Percentiles rank a stretch among this genome's conserved stretches.
Conservation (phyloP, 2,329 filamentous ascomycete species). For the Chaetomium globosum region DNA sequence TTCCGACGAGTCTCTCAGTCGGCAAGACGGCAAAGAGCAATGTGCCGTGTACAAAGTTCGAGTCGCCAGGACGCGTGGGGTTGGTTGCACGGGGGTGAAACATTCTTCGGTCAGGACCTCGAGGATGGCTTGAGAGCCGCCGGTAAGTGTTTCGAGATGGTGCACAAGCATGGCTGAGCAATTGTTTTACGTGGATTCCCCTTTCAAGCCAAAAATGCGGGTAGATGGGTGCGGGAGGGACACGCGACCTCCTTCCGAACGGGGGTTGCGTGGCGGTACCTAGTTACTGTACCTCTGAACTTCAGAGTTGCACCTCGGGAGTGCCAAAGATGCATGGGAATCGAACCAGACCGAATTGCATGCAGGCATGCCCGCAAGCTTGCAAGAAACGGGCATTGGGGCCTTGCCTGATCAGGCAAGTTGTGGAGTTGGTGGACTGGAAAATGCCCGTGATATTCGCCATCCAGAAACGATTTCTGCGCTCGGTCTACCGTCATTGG, state of each 20-base stretch:
- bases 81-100: background rate
- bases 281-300: background rate
- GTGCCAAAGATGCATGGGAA: background rate
- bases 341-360: background rate
- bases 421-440: slow-evolving; percentile 1
- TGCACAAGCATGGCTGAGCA: background rate
- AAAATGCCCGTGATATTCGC: background rate
- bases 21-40: slow-evolving; percentile 4
- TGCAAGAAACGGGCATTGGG: background rate
- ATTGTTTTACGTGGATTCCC: background rate
- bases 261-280: slow-evolving; percentile 11
- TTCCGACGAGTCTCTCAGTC: background rate
- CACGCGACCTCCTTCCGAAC: slow-evolving; percentile 21
- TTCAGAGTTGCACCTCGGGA: background rate
- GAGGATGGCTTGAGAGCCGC: background rate
- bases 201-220: background rate
- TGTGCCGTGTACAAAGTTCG: background rate
- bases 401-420: background rate
- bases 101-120: background rate
- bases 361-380: too few species aligned
- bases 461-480: too few species aligned
- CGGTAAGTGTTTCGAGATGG: background rate
- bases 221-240: background rate
- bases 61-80: background rate
- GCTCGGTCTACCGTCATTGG: too few species aligned